These are phyloP conservation scores for Scedosporium dehoogii DNA, from an alignment of 2,329 filamentous ascomycete genomes.

Conservation along the genomic window DNA sequence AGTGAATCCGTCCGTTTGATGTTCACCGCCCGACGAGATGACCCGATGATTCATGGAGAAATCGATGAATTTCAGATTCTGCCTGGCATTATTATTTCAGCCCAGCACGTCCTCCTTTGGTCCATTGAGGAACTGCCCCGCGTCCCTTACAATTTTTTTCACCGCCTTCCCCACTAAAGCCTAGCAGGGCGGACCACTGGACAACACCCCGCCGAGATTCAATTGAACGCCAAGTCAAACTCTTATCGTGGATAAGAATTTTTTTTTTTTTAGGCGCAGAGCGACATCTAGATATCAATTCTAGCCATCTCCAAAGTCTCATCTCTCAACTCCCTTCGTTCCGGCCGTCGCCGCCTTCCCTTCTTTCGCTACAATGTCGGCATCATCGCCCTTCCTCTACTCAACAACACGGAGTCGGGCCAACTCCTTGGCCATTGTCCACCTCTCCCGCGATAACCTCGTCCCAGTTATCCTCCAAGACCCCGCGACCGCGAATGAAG, in stretches of 20 bases:
- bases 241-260: too few relatives aligned
- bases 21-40: neutral
- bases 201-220: too few relatives aligned
- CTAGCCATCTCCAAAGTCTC: neutral
- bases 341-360: neutral
- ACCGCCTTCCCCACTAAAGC: neutral
- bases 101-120: neutral
- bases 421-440: constrained; percentile 68
- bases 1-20: neutral
- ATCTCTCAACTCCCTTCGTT: neutral
- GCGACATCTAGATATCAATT: too few relatives aligned
- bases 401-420: constrained; percentile 52
- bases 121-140: neutral
- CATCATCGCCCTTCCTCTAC: constrained; percentile 68
- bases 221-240: too few relatives aligned
- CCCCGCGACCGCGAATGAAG: constrained; percentile 32
- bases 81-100: neutral
- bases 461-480: constrained; percentile 31
- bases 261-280: too few relatives aligned
- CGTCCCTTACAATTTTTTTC: neutral
- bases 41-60: neutral
- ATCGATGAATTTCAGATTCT: neutral
- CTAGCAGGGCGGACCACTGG: too few relatives aligned
- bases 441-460: constrained; percentile 79
- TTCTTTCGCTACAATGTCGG: neutral